A percentile compares a stretch with the other conserved stretches of the same genome.
Conservation (phyloP, 805 yeast genomes). For the Pichia gijzeniarum region DNA sequence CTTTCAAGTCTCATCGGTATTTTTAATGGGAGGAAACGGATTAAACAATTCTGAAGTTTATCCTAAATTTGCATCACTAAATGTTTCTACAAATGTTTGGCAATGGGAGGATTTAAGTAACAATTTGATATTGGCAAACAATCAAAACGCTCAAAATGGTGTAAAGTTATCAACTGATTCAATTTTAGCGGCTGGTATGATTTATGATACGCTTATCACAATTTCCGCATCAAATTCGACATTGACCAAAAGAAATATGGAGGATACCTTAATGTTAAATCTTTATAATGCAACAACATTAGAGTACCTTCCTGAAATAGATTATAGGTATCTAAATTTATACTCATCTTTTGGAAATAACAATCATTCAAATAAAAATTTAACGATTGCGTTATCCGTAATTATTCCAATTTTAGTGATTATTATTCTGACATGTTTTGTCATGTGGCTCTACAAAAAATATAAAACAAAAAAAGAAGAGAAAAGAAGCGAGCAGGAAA, state of each 20-base stretch:
- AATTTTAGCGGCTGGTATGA: conserved; percentile 43
- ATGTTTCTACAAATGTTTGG: conserved; percentile 38
- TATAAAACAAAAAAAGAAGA: conserved; percentile 24
- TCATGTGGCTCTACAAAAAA: conserved; percentile 25
- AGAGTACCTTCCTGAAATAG: conserved; percentile 27
- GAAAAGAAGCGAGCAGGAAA: conserved; percentile 24
- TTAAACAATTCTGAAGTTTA: conserved; percentile 29
- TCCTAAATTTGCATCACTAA: conserved; percentile 39
- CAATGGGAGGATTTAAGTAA: conserved; percentile 32
- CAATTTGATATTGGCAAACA: conserved; percentile 19
- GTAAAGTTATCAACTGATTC: conserved; percentile 22
- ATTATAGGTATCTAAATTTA: conserved; percentile 23
- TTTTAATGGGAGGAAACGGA: conserved; percentile 59
- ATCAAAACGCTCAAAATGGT: conserved; percentile 15
- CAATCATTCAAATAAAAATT: conserved; percentile 18
- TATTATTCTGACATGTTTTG: conserved; percentile 28
- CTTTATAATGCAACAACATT: conserved; percentile 38
- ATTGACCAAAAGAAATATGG: conserved; percentile 6
- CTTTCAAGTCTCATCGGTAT: conserved; percentile 34
- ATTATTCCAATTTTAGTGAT: conserved; percentile 37
- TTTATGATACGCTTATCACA: conserved; percentile 45
- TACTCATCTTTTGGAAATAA: conserved; percentile 4
- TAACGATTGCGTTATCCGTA: conserved; percentile 42
- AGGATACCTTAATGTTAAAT: conserved; percentile 29
- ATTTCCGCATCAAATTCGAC: conserved; percentile 22